Percentiles rank a stretch among this genome's conserved stretches.
phyloP scores from a whole-genome alignment of 495 filamentous ascomycete species.

The Arthonia radiata region DNA sequence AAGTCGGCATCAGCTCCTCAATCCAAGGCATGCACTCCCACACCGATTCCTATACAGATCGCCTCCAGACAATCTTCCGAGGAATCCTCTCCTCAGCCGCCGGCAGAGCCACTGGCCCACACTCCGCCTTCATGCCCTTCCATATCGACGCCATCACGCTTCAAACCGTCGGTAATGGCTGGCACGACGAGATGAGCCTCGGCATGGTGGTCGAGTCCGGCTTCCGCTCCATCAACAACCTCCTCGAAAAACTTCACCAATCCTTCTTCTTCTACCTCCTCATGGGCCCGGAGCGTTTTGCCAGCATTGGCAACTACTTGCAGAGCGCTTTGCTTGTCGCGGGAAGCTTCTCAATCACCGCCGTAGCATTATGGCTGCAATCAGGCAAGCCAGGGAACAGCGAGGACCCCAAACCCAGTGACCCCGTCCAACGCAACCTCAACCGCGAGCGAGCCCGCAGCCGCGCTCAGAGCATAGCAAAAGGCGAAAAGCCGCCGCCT shows the following conservation, averaged over 20 bases:
- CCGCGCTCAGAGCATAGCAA: slow-evolving; percentile 1
- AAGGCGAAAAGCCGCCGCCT: slow-evolving; percentile 1
- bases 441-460: background rate
- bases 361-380: slow-evolving; percentile 75
- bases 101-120: slow-evolving; percentile 72
- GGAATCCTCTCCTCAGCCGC: slow-evolving; percentile 84
- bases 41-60: slow-evolving; percentile 53
- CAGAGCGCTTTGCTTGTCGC: slow-evolving; percentile 93
- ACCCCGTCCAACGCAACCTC: background rate
- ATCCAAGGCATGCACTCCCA: slow-evolving; percentile 79
- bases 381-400: slow-evolving; percentile 28
- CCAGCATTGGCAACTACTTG: slow-evolving; percentile 92
- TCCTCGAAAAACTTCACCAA: slow-evolving; percentile 91
- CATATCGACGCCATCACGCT: slow-evolving; percentile 92
- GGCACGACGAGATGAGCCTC: slow-evolving; percentile 92
- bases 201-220: slow-evolving; percentile 73
- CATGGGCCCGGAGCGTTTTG: slow-evolving; percentile 72
- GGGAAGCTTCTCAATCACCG: slow-evolving; percentile 82
- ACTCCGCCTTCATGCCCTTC: slow-evolving; percentile 91
- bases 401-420: background rate
- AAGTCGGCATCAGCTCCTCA: slow-evolving; percentile 67
- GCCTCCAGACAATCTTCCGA: slow-evolving; percentile 70
- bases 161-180: slow-evolving; percentile 68
- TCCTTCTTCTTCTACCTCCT: slow-evolving; percentile 98
- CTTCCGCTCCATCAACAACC: slow-evolving; percentile 79